Conservation (phyloP, 176 grass and related monocot species). For the Melocanna baccifera region DNA sequence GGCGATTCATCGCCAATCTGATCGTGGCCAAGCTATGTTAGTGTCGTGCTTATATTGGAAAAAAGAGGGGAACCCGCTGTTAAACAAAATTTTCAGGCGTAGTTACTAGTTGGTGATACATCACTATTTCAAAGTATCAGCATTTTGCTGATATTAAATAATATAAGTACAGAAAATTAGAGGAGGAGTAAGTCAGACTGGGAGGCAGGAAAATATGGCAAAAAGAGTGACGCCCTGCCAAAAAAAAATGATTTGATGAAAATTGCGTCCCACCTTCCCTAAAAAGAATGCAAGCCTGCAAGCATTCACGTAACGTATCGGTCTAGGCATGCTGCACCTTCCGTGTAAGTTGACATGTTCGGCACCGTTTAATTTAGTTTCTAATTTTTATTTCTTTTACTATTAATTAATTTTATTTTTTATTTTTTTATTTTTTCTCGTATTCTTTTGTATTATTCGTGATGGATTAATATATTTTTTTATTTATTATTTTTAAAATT, state of each 20-base stretch:
- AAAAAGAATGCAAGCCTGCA: slow-evolving; percentile 38
- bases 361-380: too few relatives aligned
- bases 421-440: too few relatives aligned
- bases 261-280: slow-evolving; percentile 55
- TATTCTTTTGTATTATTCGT: too few relatives aligned
- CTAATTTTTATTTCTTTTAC: too few relatives aligned
- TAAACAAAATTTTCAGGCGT: neutral
- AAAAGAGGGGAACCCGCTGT: neutral
- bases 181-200: slow-evolving; percentile 28
- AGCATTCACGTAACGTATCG: slow-evolving; percentile 19
- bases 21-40: neutral
- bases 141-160: neutral
- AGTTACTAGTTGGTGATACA: slow-evolving; percentile 20
- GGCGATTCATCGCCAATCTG: too few relatives aligned
- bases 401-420: too few relatives aligned
- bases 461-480: too few relatives aligned
- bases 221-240: slow-evolving; percentile 40
- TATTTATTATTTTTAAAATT: too few relatives aligned
- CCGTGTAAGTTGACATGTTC: slow-evolving; percentile 5
- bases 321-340: neutral
- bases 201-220: slow-evolving; percentile 22
- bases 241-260: slow-evolving; percentile 64
- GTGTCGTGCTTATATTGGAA: neutral
- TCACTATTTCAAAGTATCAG: slow-evolving; percentile 14
- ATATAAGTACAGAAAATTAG: neutral